Base-by-base conservation (phyloP, 2,329 filamentous ascomycete genomes). In the Coniochaeta prunicola region DNA sequence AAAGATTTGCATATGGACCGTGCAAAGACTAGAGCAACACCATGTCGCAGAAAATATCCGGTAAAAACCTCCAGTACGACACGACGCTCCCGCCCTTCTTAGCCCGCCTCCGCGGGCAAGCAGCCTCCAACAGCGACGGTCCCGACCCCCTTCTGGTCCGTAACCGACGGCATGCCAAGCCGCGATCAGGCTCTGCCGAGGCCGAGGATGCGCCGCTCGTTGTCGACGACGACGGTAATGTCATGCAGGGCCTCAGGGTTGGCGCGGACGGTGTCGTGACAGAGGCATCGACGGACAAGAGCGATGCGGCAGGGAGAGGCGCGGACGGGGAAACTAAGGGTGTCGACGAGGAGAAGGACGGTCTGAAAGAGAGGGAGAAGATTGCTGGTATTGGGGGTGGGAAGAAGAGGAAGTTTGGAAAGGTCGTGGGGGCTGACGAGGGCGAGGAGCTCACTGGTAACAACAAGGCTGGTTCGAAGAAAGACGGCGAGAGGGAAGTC, bases 181-280 rank as follows among this genome's bases (percentile, higher is more conserved):
- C 76, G 73, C 80, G 79, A 36, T 83, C 82, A 17, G 83, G 76
- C 60, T 85, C 87, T 64, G 86, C 87, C 42, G 85, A 91, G 61
- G 88, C 88, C 13, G 90, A 93, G 64, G 90, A 93, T 70, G 87
- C 80, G 56, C 90, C 90, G 0, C 79, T 91, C 0, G 85, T 91
- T 57, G 84, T 94, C 4, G 83, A 93, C 64, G 89, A 91, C 68
- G 78, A 82, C 4, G 88, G 85, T 56, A 88, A 90, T 58, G 80
- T 87, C 31, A 80, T 87, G 31, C 53, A 57, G 2, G 63, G 61
- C 0, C 62, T 72, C 1, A 63, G 59, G 19, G 69, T 81, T 4
- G 74, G 72, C 57, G 69, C 70, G 50, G 77, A 81, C 61, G 79
- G 78, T 8, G 68, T 62, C 4, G 72, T 78, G n/a, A 73, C 68